A percentile compares a stretch with the other conserved stretches of the same genome.
Conservation (phyloP, 805 yeast species). For the Zygoascus ofunaensis region DNA sequence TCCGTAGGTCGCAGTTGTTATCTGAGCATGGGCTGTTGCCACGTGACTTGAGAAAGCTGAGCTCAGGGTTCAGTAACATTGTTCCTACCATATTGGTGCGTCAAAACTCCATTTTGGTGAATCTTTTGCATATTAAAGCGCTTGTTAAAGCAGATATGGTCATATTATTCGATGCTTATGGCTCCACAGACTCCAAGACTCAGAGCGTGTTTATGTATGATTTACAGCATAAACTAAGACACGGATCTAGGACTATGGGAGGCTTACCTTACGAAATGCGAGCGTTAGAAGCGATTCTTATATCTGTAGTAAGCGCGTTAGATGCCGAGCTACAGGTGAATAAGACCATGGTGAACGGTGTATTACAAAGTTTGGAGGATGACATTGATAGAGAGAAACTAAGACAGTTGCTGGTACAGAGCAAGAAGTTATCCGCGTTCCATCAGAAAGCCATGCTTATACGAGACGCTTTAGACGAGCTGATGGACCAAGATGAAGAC, state of each 20-base stretch:
- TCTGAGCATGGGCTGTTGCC: conserved; percentile 73
- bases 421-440: conserved; percentile 76
- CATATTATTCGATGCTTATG: conserved; percentile 71
- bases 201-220: conserved; percentile 76
- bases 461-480: conserved; percentile 74
- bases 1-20: conserved; percentile 64
- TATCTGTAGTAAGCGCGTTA: conserved; percentile 67
- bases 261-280: conserved; percentile 79
- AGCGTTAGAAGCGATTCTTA: conserved; percentile 80
- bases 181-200: conserved; percentile 49
- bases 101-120: conserved; percentile 65
- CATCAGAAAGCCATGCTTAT: conserved; percentile 75
- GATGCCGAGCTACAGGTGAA: conserved; percentile 84
- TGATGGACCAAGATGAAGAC: conserved; percentile 81
- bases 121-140: conserved; percentile 81
- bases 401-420: conserved; percentile 69
- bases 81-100: conserved; percentile 85
- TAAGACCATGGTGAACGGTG: conserved; percentile 61
- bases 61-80: conserved; percentile 63
- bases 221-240: conserved; percentile 56
- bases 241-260: conserved; percentile 27
- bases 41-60: conserved; percentile 76
- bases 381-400: conserved; percentile 73
- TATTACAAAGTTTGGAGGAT: conserved; percentile 68
- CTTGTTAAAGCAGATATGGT: conserved; percentile 73